Percentiles rank a stretch among this genome's conserved stretches.
Conservation (phyloP, 768 basidiomycete genomes). For the Dioszegia hungarica region DNA sequence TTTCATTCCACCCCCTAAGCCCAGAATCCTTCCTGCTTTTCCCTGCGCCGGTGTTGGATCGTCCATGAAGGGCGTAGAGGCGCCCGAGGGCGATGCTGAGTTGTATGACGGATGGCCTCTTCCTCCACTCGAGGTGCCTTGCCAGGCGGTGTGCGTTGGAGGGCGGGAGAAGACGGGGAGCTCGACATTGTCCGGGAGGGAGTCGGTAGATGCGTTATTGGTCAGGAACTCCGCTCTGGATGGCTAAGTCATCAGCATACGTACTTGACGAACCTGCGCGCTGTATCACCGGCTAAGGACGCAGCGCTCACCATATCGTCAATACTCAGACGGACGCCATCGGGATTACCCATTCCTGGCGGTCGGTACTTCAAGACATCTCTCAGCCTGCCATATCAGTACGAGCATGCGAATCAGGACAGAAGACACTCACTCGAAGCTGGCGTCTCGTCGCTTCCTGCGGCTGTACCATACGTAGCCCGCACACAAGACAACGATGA, state of each 20-base stretch:
- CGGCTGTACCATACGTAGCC: conserved; percentile 24
- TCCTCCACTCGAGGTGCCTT: neutral
- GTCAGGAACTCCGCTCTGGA: conserved; percentile 28
- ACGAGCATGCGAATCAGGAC: no score
- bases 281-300: neutral
- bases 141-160: neutral
- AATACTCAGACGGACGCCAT: neutral
- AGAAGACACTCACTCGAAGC: neutral
- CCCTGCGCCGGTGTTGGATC: neutral
- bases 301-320: conserved; percentile 6
- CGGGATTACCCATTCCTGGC: neutral
- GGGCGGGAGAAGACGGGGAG: neutral
- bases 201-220: conserved; percentile 38
- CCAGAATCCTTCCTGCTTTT: neutral
- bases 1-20: neutral
- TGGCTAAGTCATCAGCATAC: conserved; percentile 19
- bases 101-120: neutral
- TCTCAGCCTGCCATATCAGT: neutral
- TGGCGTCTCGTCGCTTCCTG: neutral
- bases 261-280: neutral
- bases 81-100: neutral
- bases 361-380: neutral
- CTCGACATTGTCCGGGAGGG: conserved; percentile 29
- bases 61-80: neutral
- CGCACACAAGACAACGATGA: conserved; percentile 22